Base-by-base conservation (phyloP, 768 basidiomycete genomes). In the Trametes maxima region DNA sequence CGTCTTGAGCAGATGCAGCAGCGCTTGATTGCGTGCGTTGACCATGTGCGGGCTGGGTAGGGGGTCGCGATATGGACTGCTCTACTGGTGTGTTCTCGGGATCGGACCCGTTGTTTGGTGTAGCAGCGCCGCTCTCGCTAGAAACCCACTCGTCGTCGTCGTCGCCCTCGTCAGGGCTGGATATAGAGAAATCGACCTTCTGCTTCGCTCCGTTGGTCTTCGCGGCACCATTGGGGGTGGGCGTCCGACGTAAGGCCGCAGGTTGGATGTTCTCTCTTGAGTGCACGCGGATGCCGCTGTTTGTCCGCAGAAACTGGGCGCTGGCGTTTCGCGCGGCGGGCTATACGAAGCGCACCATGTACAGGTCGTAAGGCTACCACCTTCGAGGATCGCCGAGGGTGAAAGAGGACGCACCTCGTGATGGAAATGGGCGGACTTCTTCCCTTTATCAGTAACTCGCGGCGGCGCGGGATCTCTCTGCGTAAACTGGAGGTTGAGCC, bases 71-170 rank as follows among this genome's bases (percentile, higher is more conserved):
- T 35, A 60, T 65, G 25, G 35, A 37, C 33, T 60, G 57, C 54
- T 75, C 70, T 22, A 70, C 63, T 0, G 73, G 73, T 7, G 73
- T 70, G 21, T 60, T 67, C 17, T 68, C 77, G 19, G 78, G 78
- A 51, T 81, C 80, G 0, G 83, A 82, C 40, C 78, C 78, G 21
- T 59, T 75, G 65, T 80, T 81, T 4, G 89, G 90, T 1, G 89
- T 91, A 0, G 76, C 88, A 0, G 83, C 86, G 7, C 88, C 89
- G 67, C 88, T 90, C 72, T 89, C 88, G 70, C 86, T 89, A 25
- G 89, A 91, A 0, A 88, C 80, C 89, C 89, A 91, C 58, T 85
- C 90, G 57, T 89, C 88, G 12, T 89, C 88, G 45, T 65, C 69
- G 22, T 85, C 85, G 13, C 78, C 80, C 24, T 73, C 79, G 42